Conservation (phyloP, 106 monocot species). For the Agapanthus africanus region DNA sequence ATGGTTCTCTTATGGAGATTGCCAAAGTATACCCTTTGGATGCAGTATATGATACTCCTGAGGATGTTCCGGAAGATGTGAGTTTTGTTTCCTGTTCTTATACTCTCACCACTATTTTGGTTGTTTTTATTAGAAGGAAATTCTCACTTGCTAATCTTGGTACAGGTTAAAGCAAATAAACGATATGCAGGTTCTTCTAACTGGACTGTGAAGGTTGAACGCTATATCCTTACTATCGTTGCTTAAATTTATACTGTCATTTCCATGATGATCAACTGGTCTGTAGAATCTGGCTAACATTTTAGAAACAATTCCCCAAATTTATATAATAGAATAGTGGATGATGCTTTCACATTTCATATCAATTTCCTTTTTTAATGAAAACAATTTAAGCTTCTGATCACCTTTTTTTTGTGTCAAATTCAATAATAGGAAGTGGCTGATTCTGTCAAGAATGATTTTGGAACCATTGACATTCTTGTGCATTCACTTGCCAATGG, state of each 20-base stretch:
- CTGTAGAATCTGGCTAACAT: too few species aligned
- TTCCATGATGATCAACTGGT: not conserved
- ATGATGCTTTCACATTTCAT: too few species aligned
- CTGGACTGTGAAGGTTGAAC: constrained; percentile 86
- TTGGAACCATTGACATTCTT: constrained; percentile 88
- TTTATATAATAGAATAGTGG: too few species aligned
- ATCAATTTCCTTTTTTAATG: too few species aligned
- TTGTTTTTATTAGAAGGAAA: not conserved
- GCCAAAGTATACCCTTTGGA: constrained; percentile 82
- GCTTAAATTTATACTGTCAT: not conserved
- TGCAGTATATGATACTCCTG: constrained; percentile 78
- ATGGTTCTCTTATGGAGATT: constrained; percentile 91
- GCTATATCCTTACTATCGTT: not conserved
- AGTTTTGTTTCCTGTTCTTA: not conserved
- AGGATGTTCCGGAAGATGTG: constrained; percentile 96
- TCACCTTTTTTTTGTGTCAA: not conserved
- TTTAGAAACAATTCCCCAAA: too few species aligned
- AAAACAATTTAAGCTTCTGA: not conserved
- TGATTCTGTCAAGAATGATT: constrained; percentile 79
- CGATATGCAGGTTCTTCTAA: constrained; percentile 72
- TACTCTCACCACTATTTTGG: not conserved
- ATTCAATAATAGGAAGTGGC: constrained; percentile 51
- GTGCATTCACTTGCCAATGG: constrained; percentile 95
- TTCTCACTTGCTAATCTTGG: not conserved
- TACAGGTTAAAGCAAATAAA: constrained; percentile 75